Evolutionary conservation across 1,284 basidiomycete genomes (phyloP).

Genomic region (Thecaphora frezii): DNA sequence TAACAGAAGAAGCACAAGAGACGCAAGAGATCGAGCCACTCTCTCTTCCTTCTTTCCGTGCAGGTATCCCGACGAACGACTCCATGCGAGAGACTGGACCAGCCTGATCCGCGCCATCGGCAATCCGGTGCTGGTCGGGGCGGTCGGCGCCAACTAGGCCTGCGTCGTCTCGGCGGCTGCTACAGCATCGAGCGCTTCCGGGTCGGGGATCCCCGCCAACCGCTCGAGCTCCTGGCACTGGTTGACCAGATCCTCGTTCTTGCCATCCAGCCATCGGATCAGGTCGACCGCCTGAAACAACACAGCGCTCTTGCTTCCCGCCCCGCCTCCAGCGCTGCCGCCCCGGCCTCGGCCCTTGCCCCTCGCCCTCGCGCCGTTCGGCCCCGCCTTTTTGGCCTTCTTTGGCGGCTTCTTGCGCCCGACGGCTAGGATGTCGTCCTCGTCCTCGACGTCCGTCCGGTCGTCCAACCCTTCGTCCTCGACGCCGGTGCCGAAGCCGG

Average conservation of each 20-base stretch:
- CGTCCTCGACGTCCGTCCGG: slow-evolving; percentile 48
- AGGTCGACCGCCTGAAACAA: slow-evolving; percentile 49
- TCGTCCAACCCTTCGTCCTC: slow-evolving; percentile 57
- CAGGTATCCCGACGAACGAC: too few relatives aligned
- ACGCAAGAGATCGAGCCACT: too few relatives aligned
- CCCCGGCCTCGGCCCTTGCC: slow-evolving; percentile 4
- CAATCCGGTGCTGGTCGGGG: too few relatives aligned
- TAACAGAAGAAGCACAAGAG: too few relatives aligned
- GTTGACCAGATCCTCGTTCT: slow-evolving; percentile 34
- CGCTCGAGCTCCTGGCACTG: slow-evolving; percentile 46
- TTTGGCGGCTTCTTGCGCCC: slow-evolving; percentile 41
- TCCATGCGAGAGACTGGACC: too few relatives aligned
- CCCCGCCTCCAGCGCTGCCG: slow-evolving; percentile 32
- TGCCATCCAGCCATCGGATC: slow-evolving; percentile 52
- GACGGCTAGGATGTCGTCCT: slow-evolving; percentile 34
- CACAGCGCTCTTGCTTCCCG: slow-evolving; percentile 22
- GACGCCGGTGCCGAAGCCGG: slow-evolving; percentile 54
- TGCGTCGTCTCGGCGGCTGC: too few relatives aligned
- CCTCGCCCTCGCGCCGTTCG: slow-evolving; percentile 32
- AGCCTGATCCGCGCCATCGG: too few relatives aligned
- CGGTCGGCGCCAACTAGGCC: too few relatives aligned
- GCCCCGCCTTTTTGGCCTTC: slow-evolving; percentile 38
- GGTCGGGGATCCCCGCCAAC: slow-evolving; percentile 24
- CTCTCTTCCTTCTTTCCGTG: too few relatives aligned
- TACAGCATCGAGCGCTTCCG: slow-evolving; percentile 24